Evolutionary conservation across 1,139 yeast species (phyloP), one percentile per base, ranked within the genome.

Genomic region (Kurtzmaniella quercitrusa): DNA sequence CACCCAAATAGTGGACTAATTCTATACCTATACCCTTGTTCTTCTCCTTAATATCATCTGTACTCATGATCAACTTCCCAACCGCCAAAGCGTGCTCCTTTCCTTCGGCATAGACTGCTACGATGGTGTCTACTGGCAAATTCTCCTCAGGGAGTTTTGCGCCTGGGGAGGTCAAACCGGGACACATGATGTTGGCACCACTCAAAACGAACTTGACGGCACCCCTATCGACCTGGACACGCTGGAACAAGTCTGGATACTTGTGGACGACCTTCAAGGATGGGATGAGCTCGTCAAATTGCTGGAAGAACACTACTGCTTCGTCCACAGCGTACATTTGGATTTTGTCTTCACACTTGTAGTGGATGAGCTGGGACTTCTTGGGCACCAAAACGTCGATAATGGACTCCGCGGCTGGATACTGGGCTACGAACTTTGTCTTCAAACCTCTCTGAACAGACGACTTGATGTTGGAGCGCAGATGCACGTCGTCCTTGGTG

Each of bases 141-240:
- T 80, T 75, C 46, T 75, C 80, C 24, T 84, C 93, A 12, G 98
- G 97, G 49, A 91, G 70, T 46, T 70, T 65, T 24, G 96, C 98
- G 38, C 98, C 98, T 9, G 87, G 76, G 16, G 96, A 87, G 0
- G 98, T 91, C 51, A 91, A 74, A 21, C 98, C 98, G 4, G 98
- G 98, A 66, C 98, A 91, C 97, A 90, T 91, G 55, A 91, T 86
- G 59, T 90, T 90, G 29, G 97, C 97, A 44, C 98, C 98, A 2
- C 95, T 85, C 33, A 91, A 70, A 18, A 91, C 95, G 58, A 91
- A 91, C 65, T 91, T 91, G 60, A 91, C 90, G 42, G 98, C 98
- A 46, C 98, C 98, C 62, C 97, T 77, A 60, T 91, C 98, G 10
- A 91, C 98, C 57, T 84, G 87, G 33, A 91, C 95, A 38, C 78